Conservation (phyloP, 352 stramenopile genomes). For the Phytophthora constricta region DNA sequence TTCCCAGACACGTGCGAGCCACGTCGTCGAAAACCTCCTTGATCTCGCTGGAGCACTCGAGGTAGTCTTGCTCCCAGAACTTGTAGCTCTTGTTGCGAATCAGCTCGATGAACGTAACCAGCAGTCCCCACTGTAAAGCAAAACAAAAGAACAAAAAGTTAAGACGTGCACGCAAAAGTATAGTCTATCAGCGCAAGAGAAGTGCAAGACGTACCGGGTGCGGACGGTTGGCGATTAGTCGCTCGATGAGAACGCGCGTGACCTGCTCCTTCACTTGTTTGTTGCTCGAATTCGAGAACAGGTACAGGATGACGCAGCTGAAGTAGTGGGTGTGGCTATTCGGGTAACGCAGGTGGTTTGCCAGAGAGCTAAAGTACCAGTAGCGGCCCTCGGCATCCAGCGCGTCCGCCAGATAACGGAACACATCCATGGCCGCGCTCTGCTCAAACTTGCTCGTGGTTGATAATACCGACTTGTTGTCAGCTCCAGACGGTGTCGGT, state of each 20-base stretch:
- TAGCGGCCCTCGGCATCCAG: conserved; percentile 97
- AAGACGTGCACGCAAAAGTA: not conserved
- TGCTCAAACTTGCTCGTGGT: conserved; percentile 84
- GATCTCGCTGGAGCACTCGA: conserved; percentile 98
- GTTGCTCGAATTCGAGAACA: conserved; percentile 97
- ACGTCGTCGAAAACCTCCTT: conserved; percentile 99
- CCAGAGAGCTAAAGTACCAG: conserved; percentile 98
- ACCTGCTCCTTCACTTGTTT: conserved; percentile 98
- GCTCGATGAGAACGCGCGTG: conserved; percentile 98
- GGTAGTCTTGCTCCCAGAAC: conserved; percentile 99
- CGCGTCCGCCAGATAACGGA: conserved; percentile 96
- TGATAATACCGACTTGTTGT: conserved; percentile 44
- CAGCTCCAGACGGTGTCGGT: conserved; percentile 22
- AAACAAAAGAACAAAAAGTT: conserved; percentile 12
- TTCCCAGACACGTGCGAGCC: conserved; percentile 93
- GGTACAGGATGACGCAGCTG: conserved; percentile 98
- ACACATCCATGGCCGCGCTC: conserved; percentile 92
- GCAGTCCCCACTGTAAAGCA: conserved; percentile 89
- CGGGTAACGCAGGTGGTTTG: conserved; percentile 98
- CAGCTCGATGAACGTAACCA: conserved; percentile 99
- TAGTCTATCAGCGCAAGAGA: conserved; percentile 2
- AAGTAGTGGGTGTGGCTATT: conserved; percentile 99
- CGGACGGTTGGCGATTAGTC: conserved; percentile 98
- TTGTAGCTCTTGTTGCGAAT: conserved; percentile 99
- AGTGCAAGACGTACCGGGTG: conserved; percentile 84